A percentile compares a stretch with the other conserved stretches of the same genome.
Evolutionary conservation across 495 filamentous ascomycete species (phyloP).

Genomic region (Talaromyces wortmannii): DNA sequence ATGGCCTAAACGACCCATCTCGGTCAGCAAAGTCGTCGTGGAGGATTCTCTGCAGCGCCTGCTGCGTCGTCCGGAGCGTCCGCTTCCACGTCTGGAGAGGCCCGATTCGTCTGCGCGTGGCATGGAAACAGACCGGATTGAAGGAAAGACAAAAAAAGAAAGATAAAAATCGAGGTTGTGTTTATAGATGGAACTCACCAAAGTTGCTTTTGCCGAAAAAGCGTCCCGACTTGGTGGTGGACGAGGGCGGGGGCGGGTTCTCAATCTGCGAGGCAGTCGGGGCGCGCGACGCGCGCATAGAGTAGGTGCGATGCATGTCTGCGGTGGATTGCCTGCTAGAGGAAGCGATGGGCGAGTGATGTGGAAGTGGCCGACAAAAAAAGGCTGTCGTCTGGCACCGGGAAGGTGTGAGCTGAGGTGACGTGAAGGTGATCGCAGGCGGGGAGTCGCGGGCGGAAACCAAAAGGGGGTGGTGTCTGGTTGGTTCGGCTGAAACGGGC

Average conservation of each 20-base stretch:
- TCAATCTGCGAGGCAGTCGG: constrained; percentile 86
- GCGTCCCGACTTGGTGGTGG: constrained; percentile 80
- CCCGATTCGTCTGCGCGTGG: not conserved
- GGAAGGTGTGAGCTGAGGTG: not conserved
- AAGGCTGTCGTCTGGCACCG: not conserved
- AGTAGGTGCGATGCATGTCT: constrained; percentile 94
- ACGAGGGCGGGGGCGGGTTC: constrained; percentile 88
- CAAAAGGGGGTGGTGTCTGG: constrained; percentile 7
- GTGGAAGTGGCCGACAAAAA: constrained; percentile 8
- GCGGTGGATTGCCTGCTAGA: constrained; percentile 3
- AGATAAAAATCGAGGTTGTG: not conserved
- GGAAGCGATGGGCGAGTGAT: not conserved
- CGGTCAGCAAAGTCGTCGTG: not conserved
- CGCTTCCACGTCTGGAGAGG: not conserved
- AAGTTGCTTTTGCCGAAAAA: constrained; percentile 81
- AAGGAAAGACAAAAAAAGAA: not conserved
- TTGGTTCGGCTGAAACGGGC: not conserved
- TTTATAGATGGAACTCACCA: constrained; percentile 49
- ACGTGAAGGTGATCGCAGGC: constrained; percentile 13
- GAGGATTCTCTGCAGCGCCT: not conserved
- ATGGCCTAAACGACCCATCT: constrained; percentile 58
- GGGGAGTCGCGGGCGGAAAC: constrained; percentile 9
- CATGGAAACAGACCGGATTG: not conserved
- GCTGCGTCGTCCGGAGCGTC: constrained; percentile 1
- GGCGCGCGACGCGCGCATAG: constrained; percentile 92